Percentiles rank a stretch among this genome's conserved stretches.
phyloP scores from a whole-genome alignment of 345 rosid species.

The Melaleuca quinquenervia region DNA sequence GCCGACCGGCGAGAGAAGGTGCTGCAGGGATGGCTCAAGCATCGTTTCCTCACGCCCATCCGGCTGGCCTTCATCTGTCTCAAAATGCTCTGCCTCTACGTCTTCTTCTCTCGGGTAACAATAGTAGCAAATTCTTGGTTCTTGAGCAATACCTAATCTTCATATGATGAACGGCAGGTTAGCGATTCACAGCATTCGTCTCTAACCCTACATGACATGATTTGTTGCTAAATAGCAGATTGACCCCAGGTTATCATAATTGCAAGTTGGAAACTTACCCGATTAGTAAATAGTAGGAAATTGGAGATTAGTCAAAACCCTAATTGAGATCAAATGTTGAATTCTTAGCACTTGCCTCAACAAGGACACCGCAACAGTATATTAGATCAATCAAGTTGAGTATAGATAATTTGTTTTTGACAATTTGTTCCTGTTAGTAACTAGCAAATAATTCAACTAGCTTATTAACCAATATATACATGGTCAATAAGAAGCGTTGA shows the following conservation, averaged over 20 bases:
- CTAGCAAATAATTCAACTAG: neutral
- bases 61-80: conserved; percentile 35
- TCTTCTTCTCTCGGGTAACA: conserved; percentile 51
- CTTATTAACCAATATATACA: neutral
- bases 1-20: conserved; percentile 52
- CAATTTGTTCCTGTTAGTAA: too few species aligned
- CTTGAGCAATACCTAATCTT: neutral
- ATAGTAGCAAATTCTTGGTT: neutral
- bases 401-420: too few species aligned
- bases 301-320: neutral
- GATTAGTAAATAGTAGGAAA: neutral
- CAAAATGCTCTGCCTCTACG: conserved; percentile 30
- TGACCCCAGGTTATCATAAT: neutral
- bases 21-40: conserved; percentile 37
- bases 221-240: neutral
- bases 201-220: too few species aligned
- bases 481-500: neutral
- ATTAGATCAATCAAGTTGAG: neutral
- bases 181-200: too few species aligned
- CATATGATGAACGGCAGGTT: neutral
- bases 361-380: neutral
- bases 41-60: conserved; percentile 32
- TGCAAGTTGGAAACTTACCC: neutral
- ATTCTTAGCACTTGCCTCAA: neutral
- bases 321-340: neutral